Conservation (phyloP, 169 alveolate genomes). For the Plasmodium cynomolgi region DNA sequence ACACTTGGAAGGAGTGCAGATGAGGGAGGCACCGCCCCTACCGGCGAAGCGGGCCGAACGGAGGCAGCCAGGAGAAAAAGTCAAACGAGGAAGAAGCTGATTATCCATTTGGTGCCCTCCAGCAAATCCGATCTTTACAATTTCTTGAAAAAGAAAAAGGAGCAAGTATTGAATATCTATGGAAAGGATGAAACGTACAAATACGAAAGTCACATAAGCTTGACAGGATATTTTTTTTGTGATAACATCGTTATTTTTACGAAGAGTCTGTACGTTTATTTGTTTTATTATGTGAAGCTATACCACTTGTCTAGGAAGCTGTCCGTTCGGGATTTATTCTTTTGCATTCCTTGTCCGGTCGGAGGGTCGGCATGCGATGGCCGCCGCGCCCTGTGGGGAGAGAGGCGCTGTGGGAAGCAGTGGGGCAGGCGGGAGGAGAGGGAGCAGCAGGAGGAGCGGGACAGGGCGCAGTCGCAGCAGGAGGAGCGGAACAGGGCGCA, state of each 20-base stretch:
- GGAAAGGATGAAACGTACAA: constrained; percentile 65
- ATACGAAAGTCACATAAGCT: constrained; percentile 70
- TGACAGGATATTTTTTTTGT: constrained; percentile 59
- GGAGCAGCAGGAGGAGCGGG: neutral
- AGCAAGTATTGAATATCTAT: constrained; percentile 28
- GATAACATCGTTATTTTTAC: constrained; percentile 29
- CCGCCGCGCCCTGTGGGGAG: neutral
- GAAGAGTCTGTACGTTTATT: constrained; percentile 14
- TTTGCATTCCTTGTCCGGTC: constrained; percentile 1
- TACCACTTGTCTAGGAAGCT: constrained; percentile 20
- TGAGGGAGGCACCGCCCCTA: neutral
- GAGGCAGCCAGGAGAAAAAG: neutral
- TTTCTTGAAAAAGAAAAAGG: constrained; percentile 38
- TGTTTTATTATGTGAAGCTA: constrained; percentile 51
- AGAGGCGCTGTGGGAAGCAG: neutral
- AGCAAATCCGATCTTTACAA: constrained; percentile 33
- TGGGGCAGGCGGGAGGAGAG: neutral
- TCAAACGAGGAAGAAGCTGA: constrained; percentile 4
- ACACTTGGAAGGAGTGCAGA: neutral
- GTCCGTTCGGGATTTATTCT: constrained; percentile 4
- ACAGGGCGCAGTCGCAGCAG: neutral
- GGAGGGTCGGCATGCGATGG: neutral
- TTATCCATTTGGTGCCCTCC: constrained; percentile 68
- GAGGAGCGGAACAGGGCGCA: neutral
- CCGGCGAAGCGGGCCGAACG: neutral